Conservation (phyloP, 805 yeast genomes). For the Saccharomycopsis schoenii region DNA sequence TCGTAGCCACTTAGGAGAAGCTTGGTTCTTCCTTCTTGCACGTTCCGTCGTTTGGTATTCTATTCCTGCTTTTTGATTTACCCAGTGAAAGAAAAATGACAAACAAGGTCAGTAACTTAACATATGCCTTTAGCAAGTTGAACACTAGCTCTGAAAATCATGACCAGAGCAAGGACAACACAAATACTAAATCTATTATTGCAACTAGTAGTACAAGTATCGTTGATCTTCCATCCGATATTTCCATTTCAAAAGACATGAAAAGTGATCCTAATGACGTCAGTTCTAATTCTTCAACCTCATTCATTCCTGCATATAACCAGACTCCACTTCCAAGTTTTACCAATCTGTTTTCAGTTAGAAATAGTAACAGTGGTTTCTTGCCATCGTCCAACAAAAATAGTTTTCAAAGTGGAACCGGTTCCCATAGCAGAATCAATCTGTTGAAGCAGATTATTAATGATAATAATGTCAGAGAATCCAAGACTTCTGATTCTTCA, state of each 20-base stretch:
- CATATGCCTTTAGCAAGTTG: background rate
- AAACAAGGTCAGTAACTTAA: background rate
- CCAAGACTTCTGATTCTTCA: background rate
- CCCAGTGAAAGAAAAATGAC: background rate
- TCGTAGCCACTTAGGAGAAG: too few species aligned
- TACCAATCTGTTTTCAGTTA: background rate
- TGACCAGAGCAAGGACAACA: background rate
- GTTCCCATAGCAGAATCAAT: background rate
- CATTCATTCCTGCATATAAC: constrained; percentile 13
- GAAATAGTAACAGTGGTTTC: background rate
- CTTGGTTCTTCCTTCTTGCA: too few species aligned
- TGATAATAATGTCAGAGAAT: background rate
- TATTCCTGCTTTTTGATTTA: background rate
- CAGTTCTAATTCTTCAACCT: background rate
- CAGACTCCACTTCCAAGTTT: constrained; percentile 18
- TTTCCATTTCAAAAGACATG: background rate
- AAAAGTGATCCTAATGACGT: too few species aligned
- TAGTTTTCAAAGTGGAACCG: background rate
- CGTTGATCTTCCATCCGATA: background rate
- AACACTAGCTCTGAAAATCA: background rate
- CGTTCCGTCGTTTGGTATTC: background rate
- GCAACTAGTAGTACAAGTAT: background rate
- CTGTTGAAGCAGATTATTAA: background rate
- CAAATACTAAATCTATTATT: background rate
- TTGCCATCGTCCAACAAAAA: background rate